phyloP scores from a whole-genome alignment of 257 asterid genomes.

The Ehretia macrophylla region DNA sequence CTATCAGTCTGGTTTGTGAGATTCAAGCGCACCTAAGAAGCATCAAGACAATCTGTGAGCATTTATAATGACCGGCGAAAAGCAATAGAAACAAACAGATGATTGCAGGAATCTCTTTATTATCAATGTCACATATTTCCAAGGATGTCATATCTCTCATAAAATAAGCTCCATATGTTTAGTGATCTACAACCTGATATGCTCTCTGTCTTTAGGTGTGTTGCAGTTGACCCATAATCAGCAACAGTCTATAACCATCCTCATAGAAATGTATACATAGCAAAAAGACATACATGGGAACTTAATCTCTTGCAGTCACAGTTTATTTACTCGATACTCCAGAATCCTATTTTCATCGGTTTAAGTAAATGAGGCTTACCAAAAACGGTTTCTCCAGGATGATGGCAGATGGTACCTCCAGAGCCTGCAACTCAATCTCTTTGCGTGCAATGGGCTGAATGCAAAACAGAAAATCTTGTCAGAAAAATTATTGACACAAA shows the following conservation, averaged over 20 bases:
- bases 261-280: too few relatives aligned
- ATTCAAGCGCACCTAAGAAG: slow-evolving; percentile 55
- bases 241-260: too few relatives aligned
- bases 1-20: slow-evolving; percentile 78
- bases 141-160: too few relatives aligned
- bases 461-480: slow-evolving; percentile 7
- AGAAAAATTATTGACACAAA: slow-evolving; percentile 3
- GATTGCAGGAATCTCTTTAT: too few relatives aligned
- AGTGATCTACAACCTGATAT: too few relatives aligned
- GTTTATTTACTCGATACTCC: too few relatives aligned
- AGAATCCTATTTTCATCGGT: neutral
- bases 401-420: slow-evolving; percentile 73
- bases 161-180: too few relatives aligned
- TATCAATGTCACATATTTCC: too few relatives aligned
- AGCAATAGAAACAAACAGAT: neutral
- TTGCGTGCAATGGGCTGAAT: slow-evolving; percentile 71
- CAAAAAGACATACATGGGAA: too few relatives aligned
- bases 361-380: slow-evolving; percentile 37
- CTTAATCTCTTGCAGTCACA: too few relatives aligned
- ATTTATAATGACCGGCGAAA: neutral
- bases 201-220: too few relatives aligned
- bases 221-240: too few relatives aligned
- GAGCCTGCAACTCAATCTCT: slow-evolving; percentile 73
- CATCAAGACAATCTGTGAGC: slow-evolving; percentile 11
- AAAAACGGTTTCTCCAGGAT: slow-evolving; percentile 74